These are phyloP conservation scores for Ballota nigra DNA, from an alignment of 257 asterid genomes.

Conservation along the genomic window DNA sequence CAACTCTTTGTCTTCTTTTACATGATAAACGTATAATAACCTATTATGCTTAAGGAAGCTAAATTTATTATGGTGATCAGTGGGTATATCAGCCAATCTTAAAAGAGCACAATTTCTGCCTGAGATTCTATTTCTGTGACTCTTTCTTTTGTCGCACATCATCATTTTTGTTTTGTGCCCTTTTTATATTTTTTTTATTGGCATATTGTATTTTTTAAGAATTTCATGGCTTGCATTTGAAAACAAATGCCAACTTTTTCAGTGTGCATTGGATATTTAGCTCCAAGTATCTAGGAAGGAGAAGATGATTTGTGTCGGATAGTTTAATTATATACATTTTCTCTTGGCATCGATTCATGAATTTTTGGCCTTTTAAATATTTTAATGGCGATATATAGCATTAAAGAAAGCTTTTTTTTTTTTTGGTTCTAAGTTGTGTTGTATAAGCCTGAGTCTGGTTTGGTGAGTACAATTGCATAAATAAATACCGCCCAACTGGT, in stretches of 20 bases:
- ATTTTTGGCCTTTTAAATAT: neutral
- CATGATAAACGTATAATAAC: neutral
- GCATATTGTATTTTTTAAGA: neutral
- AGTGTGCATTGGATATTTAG: neutral
- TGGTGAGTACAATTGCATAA: slow-evolving; percentile 6
- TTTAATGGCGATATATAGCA: neutral
- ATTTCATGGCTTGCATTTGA: neutral
- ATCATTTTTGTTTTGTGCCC: slow-evolving; percentile 4
- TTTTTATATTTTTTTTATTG: neutral
- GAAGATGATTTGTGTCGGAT: neutral
- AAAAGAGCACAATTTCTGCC: neutral
- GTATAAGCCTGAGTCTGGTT: slow-evolving; percentile 2
- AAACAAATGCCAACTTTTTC: neutral
- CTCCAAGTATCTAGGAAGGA: neutral
- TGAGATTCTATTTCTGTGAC: neutral
- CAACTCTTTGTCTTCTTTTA: neutral
- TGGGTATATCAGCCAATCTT: neutral
- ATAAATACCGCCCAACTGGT: neutral
- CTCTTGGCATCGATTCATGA: neutral
- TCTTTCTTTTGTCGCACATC: neutral
- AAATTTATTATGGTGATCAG: neutral
- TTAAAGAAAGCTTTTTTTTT: neutral
- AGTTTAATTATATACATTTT: neutral
- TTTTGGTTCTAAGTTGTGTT: neutral
- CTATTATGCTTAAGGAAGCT: neutral